Conservation (phyloP, 495 filamentous ascomycete species). For the Cenococcum geophilum region DNA sequence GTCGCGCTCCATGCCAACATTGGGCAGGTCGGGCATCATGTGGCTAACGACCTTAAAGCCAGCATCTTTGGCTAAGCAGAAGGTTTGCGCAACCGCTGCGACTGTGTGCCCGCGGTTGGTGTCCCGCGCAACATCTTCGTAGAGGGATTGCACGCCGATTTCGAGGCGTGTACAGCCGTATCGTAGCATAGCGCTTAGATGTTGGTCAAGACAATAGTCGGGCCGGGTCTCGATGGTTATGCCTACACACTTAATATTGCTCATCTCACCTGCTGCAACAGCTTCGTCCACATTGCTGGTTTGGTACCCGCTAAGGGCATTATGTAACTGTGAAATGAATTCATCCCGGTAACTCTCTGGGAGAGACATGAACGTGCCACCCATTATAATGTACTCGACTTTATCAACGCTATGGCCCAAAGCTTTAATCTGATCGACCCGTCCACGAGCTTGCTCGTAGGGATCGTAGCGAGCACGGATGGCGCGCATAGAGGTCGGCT, state of each 20-base stretch:
- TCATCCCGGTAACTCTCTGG: conserved; percentile 80
- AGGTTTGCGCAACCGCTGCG: conserved; percentile 87
- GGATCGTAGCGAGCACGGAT: conserved; percentile 97
- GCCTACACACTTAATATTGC: conserved; percentile 91
- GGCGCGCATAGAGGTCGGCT: conserved; percentile 96
- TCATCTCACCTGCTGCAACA: conserved; percentile 85
- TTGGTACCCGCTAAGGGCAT: conserved; percentile 89
- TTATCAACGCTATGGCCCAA: conserved; percentile 97
- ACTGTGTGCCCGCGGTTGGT: conserved; percentile 97
- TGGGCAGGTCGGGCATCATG: conserved; percentile 99
- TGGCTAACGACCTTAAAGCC: conserved; percentile 98
- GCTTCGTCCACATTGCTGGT: conserved; percentile 91
- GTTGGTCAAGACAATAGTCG: conserved; percentile 90
- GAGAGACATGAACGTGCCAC: conserved; percentile 97
- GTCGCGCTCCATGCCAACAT: conserved; percentile 97
- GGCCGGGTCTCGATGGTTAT: conserved; percentile 97
- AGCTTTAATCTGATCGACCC: conserved; percentile 92
- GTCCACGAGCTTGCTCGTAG: conserved; percentile 91
- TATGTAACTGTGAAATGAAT: conserved; percentile 93
- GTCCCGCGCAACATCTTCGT: conserved; percentile 96
- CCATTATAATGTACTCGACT: conserved; percentile 99
- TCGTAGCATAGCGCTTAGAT: conserved; percentile 87
- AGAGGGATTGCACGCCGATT: conserved; percentile 91
- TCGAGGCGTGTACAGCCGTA: conserved; percentile 95
- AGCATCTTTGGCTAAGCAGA: conserved; percentile 89